Conservation (phyloP, 2,329 filamentous ascomycete species). For the Lasiodiplodia theobromae region DNA sequence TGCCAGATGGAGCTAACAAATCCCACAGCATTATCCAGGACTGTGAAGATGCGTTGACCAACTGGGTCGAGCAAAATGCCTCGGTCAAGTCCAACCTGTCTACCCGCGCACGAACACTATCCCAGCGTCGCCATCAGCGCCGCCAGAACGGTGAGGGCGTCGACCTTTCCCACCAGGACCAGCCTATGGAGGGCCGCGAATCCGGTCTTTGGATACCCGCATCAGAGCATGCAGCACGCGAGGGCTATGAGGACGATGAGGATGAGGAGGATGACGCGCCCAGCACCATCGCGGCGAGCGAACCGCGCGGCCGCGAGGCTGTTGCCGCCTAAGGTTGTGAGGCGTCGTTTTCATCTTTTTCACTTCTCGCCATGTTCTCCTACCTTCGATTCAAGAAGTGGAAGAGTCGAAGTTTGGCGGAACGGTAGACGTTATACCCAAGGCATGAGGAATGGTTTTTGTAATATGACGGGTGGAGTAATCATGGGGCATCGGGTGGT, state of each 20-base stretch:
- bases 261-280: slow-evolving; percentile 60
- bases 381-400: not conserved
- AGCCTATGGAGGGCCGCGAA: slow-evolving; percentile 74
- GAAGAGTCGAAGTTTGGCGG: slow-evolving; percentile 6
- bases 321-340: slow-evolving; percentile 35
- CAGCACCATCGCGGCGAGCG: slow-evolving; percentile 47
- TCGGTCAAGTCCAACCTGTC: slow-evolving; percentile 88
- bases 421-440: slow-evolving; percentile 25
- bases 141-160: slow-evolving; percentile 73
- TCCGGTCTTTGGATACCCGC: slow-evolving; percentile 83
- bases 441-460: slow-evolving; percentile 5
- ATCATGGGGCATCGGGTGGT: slow-evolving; percentile 1
- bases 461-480: slow-evolving; percentile 8
- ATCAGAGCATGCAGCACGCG: slow-evolving; percentile 67
- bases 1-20: slow-evolving; percentile 33
- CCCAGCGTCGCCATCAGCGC: slow-evolving; percentile 78
- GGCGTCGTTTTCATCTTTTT: not conserved
- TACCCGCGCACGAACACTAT: slow-evolving; percentile 84
- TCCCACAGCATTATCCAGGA: slow-evolving; percentile 88
- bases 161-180: slow-evolving; percentile 84
- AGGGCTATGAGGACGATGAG: slow-evolving; percentile 71
- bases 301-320: slow-evolving; percentile 57
- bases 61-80: slow-evolving; percentile 93
- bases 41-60: slow-evolving; percentile 95
- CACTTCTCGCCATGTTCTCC: not conserved